Evolutionary conservation across 179 eudicot genomes (phyloP).

Genomic region (Patellifolia procumbens): DNA sequence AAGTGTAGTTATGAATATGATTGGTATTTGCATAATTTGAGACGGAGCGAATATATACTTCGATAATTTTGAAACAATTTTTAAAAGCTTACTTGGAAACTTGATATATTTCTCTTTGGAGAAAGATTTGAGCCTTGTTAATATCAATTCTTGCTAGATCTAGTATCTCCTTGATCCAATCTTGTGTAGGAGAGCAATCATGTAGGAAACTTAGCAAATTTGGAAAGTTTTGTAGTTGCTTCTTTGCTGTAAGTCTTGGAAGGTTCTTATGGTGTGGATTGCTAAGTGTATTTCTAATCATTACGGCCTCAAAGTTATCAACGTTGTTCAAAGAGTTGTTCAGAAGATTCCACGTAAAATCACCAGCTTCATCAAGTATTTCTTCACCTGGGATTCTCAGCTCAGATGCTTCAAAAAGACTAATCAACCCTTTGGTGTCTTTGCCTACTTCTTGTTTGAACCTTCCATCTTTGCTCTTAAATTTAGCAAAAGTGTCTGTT

Average conservation of each 20-base stretch:
- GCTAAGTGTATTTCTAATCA: constrained; percentile 23
- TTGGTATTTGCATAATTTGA: no score
- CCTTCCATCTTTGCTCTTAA: constrained; percentile 43
- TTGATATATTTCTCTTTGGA: constrained; percentile 28
- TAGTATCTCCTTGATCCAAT: constrained; percentile 22
- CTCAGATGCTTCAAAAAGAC: constrained; percentile 65
- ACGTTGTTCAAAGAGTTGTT: neutral
- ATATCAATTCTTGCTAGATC: constrained; percentile 34
- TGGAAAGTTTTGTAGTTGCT: constrained; percentile 17
- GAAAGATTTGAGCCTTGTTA: constrained; percentile 10
- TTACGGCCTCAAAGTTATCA: neutral
- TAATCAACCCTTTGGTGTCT: constrained; percentile 52
- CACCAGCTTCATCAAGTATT: constrained; percentile 47
- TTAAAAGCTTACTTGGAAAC: constrained; percentile 30
- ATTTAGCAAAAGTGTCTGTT: constrained; percentile 41
- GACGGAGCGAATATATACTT: neutral
- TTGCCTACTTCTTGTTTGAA: constrained; percentile 32
- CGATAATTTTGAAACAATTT: neutral
- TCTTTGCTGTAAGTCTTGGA: constrained; percentile 28
- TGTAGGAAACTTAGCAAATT: constrained; percentile 10
- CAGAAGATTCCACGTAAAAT: constrained; percentile 27
- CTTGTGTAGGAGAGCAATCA: neutral
- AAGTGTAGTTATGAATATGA: no score
- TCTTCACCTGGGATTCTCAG: constrained; percentile 52
- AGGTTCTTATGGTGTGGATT: constrained; percentile 42